Evolutionary conservation across 768 basidiomycete genomes (phyloP).

Genomic region (Leccinum sublutescens): DNA sequence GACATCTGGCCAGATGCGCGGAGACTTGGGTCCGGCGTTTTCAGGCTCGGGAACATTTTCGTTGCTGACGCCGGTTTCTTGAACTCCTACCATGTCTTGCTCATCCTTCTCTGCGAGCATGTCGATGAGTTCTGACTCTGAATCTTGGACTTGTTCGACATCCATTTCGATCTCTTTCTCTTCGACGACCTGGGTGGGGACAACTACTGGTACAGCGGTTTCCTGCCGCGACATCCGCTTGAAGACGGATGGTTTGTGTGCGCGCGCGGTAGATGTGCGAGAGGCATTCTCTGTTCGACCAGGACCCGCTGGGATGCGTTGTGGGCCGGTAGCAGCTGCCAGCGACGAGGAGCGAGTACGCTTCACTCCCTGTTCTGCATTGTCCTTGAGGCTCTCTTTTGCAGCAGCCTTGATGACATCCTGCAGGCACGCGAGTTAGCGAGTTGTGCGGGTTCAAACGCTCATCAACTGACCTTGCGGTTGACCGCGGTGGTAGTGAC

Average conservation of each 20-base stretch:
- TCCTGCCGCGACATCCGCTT: conserved; percentile 43
- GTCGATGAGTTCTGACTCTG: conserved; percentile 39
- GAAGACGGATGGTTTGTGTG: conserved; percentile 34
- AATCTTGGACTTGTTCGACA: conserved; percentile 40
- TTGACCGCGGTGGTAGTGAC: conserved; percentile 78
- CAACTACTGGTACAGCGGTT: conserved; percentile 42
- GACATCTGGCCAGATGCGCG: conserved; percentile 73
- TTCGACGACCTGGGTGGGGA: conserved; percentile 41
- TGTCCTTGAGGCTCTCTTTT: conserved; percentile 59
- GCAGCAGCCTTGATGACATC: conserved; percentile 47
- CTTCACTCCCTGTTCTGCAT: conserved; percentile 48
- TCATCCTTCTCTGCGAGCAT: conserved; percentile 55
- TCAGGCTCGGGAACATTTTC: conserved; percentile 43
- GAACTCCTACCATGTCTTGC: conserved; percentile 59
- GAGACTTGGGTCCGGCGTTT: conserved; percentile 38
- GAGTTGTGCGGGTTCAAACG: neutral
- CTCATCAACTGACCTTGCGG: conserved; percentile 55
- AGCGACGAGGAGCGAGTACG: conserved; percentile 67
- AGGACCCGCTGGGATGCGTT: conserved; percentile 69
- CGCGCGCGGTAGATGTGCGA: conserved; percentile 31
- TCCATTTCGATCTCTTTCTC: conserved; percentile 64
- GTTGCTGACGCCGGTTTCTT: conserved; percentile 41
- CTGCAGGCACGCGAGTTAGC: conserved; percentile 9
- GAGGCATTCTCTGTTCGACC: conserved; percentile 45
- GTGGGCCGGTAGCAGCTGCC: conserved; percentile 56